Evolutionary conservation across 139 green algal genomes (phyloP), one percentile per base, ranked within the genome.

Genomic region (Zygnema cylindricum): DNA sequence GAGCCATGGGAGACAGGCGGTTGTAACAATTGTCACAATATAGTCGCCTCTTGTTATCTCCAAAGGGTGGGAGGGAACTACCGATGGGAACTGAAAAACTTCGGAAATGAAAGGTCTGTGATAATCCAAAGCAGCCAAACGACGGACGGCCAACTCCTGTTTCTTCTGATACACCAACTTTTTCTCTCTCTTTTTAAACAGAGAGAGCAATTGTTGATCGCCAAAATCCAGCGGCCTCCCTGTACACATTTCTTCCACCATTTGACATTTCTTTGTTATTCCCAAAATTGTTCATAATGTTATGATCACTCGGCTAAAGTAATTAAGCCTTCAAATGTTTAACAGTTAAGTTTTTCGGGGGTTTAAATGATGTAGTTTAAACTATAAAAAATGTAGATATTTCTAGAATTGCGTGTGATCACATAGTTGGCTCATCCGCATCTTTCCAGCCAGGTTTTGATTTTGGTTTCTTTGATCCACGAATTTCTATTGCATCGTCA

Each of bases 1-100:
- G 94, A 99, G 97, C 98, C 98, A 99, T 0, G 98, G 98, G 85
- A 99, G 92, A 25, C 94, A 93, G 0, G 98, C 98, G 0, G 98
- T 99, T 11, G 98, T 99, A 23, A 99, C 96, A 85, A 99, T 99
- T 77, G 97, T 96, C 25, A 99, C 94, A 55, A 95, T 82, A 39
- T 88, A 55, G 32, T 90, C 85, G 25, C 85, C 85, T 36, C 55
- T 43, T 32, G 81, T 30, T 41, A 90, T 36, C 21, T 39, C 21
- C 77, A 90, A 22, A 1, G 85, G 85, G 1, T 88, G 2, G 1
- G 81, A 39, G 1, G 77, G 36, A 22, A 49, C 54, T 7, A 35
- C 85, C 23, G n/a, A 21, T 0, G 85, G 2, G n/a, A 90, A 42
- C 16, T 63, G 7, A 63, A 63, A 63, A 63, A 16, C 16, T 63